Base-by-base conservation (phyloP, 441 rosid species). In the Bocquillonia castaneifolia region DNA sequence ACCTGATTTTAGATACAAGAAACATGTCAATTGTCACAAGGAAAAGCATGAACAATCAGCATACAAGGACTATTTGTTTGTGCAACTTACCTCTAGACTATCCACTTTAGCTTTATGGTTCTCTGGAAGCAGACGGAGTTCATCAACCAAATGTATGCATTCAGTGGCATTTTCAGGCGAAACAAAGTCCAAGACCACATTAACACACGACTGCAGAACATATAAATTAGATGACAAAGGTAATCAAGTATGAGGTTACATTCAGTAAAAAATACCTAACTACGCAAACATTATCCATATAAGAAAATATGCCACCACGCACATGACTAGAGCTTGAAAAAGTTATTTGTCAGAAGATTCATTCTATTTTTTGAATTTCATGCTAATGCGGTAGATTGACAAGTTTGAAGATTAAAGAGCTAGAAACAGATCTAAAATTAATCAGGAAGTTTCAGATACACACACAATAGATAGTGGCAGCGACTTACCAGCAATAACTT, bases 111-210 rank as follows among this genome's bases (percentile, higher is more conserved):
- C 85, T 77, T 78, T 83, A 72, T 90, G 88, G 68, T 78, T 72
- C 57, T 76, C 82, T 18, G 96, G 99, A 73, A 92, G 91, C 59
- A 81, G 78, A 62, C 85, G 89, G 31, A 90, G 84, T 73, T 90
- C 99, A 60, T 85, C 85, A 60, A 73, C 78, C 86, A 90, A 73
- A 65, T 80, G 80, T 57, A 86, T 82, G 78, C 92, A 84, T 66
- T 88, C 86, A 0, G 80, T 58, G 32, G 82, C 88, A 59, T 86
- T 93, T 80, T 95, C 98, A 36, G 93, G 95, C 3, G 99, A 95
- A 70, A 92, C 81, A 53, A 95, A 95, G 76, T 89, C 93, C 88
- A 88, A 67, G 64, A 89, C 88, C 78, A 88, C 93, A 65, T 86
- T 90, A 64, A 92, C 98, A 14, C 99, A 90, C 63, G 99, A 92